Base-by-base conservation (phyloP, 768 basidiomycete species). In the Lentinula boryana region DNA sequence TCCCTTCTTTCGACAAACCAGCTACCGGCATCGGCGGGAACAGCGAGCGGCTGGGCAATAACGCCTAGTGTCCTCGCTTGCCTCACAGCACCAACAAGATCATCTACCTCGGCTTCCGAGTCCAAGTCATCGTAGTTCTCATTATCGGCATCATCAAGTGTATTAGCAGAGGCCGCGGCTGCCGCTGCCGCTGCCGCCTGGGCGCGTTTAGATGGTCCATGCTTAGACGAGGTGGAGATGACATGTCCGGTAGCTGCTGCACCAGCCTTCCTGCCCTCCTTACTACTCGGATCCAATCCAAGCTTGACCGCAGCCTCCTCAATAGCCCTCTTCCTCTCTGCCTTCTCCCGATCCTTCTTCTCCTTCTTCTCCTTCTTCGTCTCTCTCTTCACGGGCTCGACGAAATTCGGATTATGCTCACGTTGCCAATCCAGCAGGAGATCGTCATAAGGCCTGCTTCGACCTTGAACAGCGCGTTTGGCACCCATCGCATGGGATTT, bases 401-500 rank as follows among this genome's bases (percentile, higher is more conserved):
- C 88, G 70, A 86, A 94, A 62, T 92, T 92, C 13, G 92, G 93
- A 63, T 94, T 93, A 68, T 93, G 81, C 27, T 83, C 87, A 36
- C 91, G 86, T 67, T 93, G 89, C 93, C 93, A 98, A 56, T 98
- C 95, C 27, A 93, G 80, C 16, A 95, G 81, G 3, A 99, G 82
- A 46, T 88, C 88, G 68, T 97, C 95, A 69, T 93, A 98, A 6
- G 76, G 71, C 56, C 88, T 82, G 0, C 91, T 90, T 4, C 96
- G 91, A 36, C 93, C 93, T 63, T 84, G 82, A 1, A 99, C 95
- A 8, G 90, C 85, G 16, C 96, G 89, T 73, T 99, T 99, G 10
- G 93, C 91, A 13, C 93, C 93, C 88, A 99, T 96, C 2, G 93
- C 89, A 70, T 99, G 96, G 5, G 96, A 93, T 74, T 99, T 99